phyloP scores from a whole-genome alignment of 2,329 filamentous ascomycete species.

The Diplocarpon rosae region DNA sequence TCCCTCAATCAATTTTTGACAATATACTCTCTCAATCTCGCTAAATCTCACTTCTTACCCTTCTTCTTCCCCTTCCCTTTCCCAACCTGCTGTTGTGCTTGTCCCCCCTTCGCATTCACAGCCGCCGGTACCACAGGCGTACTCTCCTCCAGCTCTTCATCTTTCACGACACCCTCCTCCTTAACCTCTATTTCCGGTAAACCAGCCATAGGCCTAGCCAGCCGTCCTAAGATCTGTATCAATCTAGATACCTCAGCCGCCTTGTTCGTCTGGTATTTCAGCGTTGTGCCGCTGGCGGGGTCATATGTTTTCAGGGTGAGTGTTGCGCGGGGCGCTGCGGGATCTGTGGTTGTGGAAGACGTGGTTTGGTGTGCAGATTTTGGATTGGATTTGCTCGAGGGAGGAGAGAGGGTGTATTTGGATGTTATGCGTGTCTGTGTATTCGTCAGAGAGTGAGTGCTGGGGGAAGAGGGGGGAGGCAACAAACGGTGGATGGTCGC shows the following conservation, averaged over 20 bases:
- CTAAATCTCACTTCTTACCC: constrained; percentile 45
- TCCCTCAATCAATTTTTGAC: not conserved
- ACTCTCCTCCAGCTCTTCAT: constrained; percentile 4
- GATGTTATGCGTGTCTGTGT: constrained; percentile 78
- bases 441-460: not conserved
- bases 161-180: constrained; percentile 16
- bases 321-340: constrained; percentile 44
- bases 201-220: constrained; percentile 60
- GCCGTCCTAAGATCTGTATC: constrained; percentile 59
- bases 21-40: not conserved
- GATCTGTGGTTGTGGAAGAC: constrained; percentile 30
- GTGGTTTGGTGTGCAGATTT: constrained; percentile 17
- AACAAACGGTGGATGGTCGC: constrained; percentile 66
- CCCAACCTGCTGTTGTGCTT: constrained; percentile 25
- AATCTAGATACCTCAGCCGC: constrained; percentile 80
- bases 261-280: constrained; percentile 90
- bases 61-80: constrained; percentile 39
- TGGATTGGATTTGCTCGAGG: constrained; percentile 23
- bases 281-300: constrained; percentile 63
- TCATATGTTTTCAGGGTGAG: constrained; percentile 87
- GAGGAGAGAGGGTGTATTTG: constrained; percentile 62
- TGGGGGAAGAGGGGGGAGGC: constrained; percentile 4
- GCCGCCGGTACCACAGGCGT: constrained; percentile 4
- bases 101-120: constrained; percentile 32
- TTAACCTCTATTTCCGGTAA: constrained; percentile 32